Conservation (phyloP, 352 stramenopile genomes). For the Globisporangium carolinianum region DNA sequence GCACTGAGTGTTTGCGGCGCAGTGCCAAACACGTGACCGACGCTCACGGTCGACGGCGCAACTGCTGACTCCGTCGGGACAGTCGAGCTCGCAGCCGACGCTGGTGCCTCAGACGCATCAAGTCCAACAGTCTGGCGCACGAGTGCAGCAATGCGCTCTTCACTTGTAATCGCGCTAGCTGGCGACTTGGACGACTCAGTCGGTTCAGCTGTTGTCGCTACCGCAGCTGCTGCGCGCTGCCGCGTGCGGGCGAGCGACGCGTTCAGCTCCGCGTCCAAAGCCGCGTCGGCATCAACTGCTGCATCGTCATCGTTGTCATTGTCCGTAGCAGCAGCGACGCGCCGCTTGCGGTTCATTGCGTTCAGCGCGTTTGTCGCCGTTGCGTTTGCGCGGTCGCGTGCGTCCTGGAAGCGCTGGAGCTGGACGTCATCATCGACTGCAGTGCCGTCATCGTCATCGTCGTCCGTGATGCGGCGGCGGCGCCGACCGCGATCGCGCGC, state of each 20-base stretch:
- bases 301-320: no score
- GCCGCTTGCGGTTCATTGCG: slow-evolving; percentile 38
- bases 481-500: slow-evolving; percentile 56
- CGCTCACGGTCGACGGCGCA: no score
- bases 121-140: slow-evolving; percentile 31
- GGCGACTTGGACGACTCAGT: no score
- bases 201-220: not conserved
- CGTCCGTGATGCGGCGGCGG: slow-evolving; percentile 20
- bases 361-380: slow-evolving; percentile 32
- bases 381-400: slow-evolving; percentile 53
- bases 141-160: slow-evolving; percentile 57
- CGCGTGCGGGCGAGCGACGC: slow-evolving; percentile 67
- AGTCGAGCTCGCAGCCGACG: no score
- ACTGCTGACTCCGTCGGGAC: no score
- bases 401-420: slow-evolving; percentile 55
- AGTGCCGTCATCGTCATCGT: slow-evolving; percentile 22
- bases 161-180: slow-evolving; percentile 17
- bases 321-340: slow-evolving; percentile 61
- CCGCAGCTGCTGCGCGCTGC: slow-evolving; percentile 37
- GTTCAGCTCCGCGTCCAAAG: slow-evolving; percentile 20
- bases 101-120: no score
- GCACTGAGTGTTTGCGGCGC: slow-evolving; percentile 17
- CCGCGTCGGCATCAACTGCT: no score
- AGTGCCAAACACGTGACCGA: slow-evolving; percentile 41
- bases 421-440: slow-evolving; percentile 34